Evolutionary conservation across 306 rosid genomes (phyloP), one percentile per base, ranked within the genome.

Genomic region (Urtica urens): DNA sequence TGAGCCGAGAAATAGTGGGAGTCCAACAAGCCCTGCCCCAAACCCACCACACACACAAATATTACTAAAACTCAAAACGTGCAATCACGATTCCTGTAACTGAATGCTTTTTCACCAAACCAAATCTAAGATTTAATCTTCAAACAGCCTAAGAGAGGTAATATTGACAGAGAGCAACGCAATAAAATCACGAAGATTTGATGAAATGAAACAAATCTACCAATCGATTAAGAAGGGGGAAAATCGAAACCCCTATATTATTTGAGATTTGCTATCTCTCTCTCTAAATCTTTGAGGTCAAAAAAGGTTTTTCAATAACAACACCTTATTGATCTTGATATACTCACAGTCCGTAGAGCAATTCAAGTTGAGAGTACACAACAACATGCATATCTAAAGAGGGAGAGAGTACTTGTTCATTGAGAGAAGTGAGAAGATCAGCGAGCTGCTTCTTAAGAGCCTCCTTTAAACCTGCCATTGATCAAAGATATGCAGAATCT

Each of bases 1-100:
- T 23, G 46, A 38, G 58, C 15, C 23, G 26, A 17, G 34, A 6
- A 24, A 23, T 23, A 38, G 26, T 37, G 25, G 2, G 2, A 11
- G 27, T 25, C 33, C 35, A 53, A 24, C 6, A n/a, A 53, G 16
- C 58, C 58, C 47, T 53, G 58, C 58, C 16, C 7, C 6, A 8
- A 31, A 31, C 7, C 26, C 46, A 24, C 18, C n/a, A 37, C 10
- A 2, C 9, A 15, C 13, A 38, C 3, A 19, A 3, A 16, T 3
- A n/a, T 21, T 14, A 19, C 15, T 0, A 9, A 49, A 31, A n/a
- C n/a, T 16, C 2, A 9, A 35, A 11, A 24, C n/a, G 24, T 23
- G 15, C 0, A 31, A 3, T 19, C 14, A n/a, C 7, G 14, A 33
- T 19, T 30, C 56, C 28, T 11, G 22, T 33, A 4, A 3, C 23